Base-by-base conservation (phyloP, 495 filamentous ascomycete genomes). In the Melanomma pulvis-pyrius region DNA sequence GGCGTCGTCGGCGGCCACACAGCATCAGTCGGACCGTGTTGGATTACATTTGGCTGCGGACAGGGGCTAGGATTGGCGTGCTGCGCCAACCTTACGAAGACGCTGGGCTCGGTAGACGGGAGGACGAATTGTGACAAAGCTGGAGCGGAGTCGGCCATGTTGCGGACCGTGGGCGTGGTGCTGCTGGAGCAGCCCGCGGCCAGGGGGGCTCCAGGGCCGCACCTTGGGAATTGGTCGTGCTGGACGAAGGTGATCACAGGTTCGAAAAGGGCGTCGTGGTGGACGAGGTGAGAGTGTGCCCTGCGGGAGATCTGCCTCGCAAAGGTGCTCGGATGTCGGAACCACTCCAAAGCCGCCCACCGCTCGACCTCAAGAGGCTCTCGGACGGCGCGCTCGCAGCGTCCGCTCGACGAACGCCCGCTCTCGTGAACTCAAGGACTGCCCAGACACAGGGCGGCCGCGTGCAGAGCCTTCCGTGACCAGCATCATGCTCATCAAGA, bases 51-150 rank as follows among this genome's bases (percentile, higher is more conserved):
- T 59, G 57, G 44, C 34, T 49, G 46, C 28, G 51, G 25, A 11
- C 34, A 44, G 59, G 65, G 65, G 30, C 53, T 24, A 41, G 65
- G 59, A 61, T 68, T 58, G 65, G 65, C 53, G 39, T 63, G 59
- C 65, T 68, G 65, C 65, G 65, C 65, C 65, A 68, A 68, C 59
- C 65, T 68, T 61, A 63, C 65, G 65, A 63, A 63, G 52, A 58
- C 52, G 54, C 64, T 67, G 59, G 65, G 52, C 65, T 51, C 65
- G 48, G 26, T 44, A 29, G 22, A 44, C 8, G 51, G 11, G 29
- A 54, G 25, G 30, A 53, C 53, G 5, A 56, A 26, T 29, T 11
- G 30, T 68, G 65, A 61, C 65, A 68, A 59, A 68, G 65, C 59
- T 41, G 28, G 57, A 47, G 53, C 34, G 54, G 53, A 63, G 52